Conservation (phyloP, 106 monocot species). For the Dioscorea alata region DNA sequence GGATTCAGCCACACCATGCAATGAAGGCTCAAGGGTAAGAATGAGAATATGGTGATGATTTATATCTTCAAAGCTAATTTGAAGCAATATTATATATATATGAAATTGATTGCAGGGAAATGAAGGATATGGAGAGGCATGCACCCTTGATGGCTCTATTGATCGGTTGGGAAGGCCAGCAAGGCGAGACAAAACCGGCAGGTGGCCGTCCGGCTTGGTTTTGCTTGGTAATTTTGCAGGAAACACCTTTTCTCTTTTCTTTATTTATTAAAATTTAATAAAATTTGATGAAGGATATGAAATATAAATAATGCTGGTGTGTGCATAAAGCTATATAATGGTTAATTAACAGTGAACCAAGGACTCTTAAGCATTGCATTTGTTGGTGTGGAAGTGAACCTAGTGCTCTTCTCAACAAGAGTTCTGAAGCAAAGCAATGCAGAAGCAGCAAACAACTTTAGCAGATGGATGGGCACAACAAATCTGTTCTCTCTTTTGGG, state of each 20-base stretch:
- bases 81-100: too few species aligned
- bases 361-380: constrained; percentile 11
- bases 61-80: too few species aligned
- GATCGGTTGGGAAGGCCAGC: constrained; percentile 4
- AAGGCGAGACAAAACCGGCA: neutral
- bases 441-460: constrained; percentile 23
- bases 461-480: constrained; percentile 19
- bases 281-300: neutral
- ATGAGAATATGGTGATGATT: too few species aligned
- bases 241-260: too few species aligned
- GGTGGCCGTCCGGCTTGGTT: constrained; percentile 7
- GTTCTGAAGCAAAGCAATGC: constrained; percentile 20
- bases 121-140: neutral
- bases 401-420: constrained; percentile 22
- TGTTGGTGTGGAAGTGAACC: constrained; percentile 21
- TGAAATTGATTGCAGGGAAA: neutral
- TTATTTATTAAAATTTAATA: too few species aligned
- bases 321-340: neutral
- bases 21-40: too few species aligned
- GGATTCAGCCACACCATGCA: too few species aligned
- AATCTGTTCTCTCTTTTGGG: constrained; percentile 15
- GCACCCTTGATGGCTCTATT: constrained; percentile 8
- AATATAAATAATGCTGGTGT: neutral
- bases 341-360: constrained; percentile 8
- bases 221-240: constrained; percentile 2